phyloP scores from a whole-genome alignment of 768 basidiomycete species.

The Leccinum subgranulosum region DNA sequence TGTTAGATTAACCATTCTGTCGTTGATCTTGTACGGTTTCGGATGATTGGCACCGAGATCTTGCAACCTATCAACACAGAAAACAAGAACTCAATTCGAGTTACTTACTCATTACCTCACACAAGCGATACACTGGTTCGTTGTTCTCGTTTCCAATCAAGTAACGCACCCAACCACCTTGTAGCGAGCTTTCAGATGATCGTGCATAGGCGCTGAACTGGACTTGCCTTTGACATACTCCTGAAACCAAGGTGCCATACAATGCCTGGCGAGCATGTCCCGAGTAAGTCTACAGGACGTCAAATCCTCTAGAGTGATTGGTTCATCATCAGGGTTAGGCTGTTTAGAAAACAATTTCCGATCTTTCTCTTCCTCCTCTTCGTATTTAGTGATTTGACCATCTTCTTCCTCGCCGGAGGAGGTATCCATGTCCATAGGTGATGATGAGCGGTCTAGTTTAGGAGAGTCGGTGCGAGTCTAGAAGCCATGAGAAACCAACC shows the following conservation, averaged over 20 bases:
- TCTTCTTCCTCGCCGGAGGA: slow-evolving; percentile 77
- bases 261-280: slow-evolving; percentile 66
- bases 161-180: slow-evolving; percentile 86
- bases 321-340: slow-evolving; percentile 40
- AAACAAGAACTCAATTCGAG: background rate
- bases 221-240: slow-evolving; percentile 71
- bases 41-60: slow-evolving; percentile 49
- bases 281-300: slow-evolving; percentile 63
- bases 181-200: slow-evolving; percentile 4
- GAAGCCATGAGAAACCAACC: slow-evolving; percentile 9
- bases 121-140: slow-evolving; percentile 73
- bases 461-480: slow-evolving; percentile 55
- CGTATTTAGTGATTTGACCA: slow-evolving; percentile 69
- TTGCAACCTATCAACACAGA: slow-evolving; percentile 27
- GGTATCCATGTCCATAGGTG: slow-evolving; percentile 83
- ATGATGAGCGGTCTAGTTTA: slow-evolving; percentile 69
- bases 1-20: slow-evolving; percentile 57
- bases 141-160: slow-evolving; percentile 64
- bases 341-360: slow-evolving; percentile 47
- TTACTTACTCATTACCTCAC: slow-evolving; percentile 72
- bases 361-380: slow-evolving; percentile 71
- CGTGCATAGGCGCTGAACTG: background rate
- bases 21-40: slow-evolving; percentile 73
- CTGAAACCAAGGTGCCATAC: slow-evolving; percentile 79
- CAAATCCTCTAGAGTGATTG: slow-evolving; percentile 56